Percentiles rank a stretch among this genome's conserved stretches.
Conservation (phyloP, 768 basidiomycete species). For the Termitomyces sp. region DNA sequence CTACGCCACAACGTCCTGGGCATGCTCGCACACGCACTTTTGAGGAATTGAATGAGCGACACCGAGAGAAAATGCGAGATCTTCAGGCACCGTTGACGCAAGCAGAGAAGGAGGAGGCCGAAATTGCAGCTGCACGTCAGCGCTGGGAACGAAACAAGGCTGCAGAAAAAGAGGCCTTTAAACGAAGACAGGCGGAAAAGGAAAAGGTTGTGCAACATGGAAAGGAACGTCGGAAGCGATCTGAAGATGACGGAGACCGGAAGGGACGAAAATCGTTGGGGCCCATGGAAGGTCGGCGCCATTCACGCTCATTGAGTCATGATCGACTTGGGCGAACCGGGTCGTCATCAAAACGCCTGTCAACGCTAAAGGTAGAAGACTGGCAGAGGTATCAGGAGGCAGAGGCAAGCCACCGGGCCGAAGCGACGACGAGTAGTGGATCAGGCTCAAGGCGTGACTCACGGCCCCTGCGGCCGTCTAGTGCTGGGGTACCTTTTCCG, state of each 20-base stretch:
- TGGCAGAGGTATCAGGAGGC: conserved; percentile 72
- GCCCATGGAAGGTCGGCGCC: conserved; percentile 31
- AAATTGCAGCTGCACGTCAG: conserved; percentile 66
- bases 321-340: conserved; percentile 46
- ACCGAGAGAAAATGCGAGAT: conserved; percentile 76
- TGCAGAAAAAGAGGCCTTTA: conserved; percentile 69
- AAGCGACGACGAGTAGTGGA: conserved; percentile 5
- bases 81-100: conserved; percentile 83
- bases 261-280: conserved; percentile 22
- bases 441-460: conserved; percentile 29
- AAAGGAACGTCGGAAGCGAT: conserved; percentile 35
- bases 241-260: conserved; percentile 34
- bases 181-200: conserved; percentile 67
- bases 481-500: conserved; percentile 53
- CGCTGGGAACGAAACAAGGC: conserved; percentile 80
- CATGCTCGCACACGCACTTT: conserved; percentile 63
- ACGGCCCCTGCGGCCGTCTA: conserved; percentile 20
- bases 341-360: conserved; percentile 55
- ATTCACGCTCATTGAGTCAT: conserved; percentile 55
- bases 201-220: conserved; percentile 59
- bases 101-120: conserved; percentile 71
- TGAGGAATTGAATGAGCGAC: conserved; percentile 83
- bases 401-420: conserved; percentile 16
- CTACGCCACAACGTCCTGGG: conserved; percentile 45
- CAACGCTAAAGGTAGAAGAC: conserved; percentile 78